A percentile compares a stretch with the other conserved stretches of the same genome.
These are phyloP conservation scores for Paramecium octaurelia DNA, from an alignment of 73 alveolate genomes.

Conservation along the genomic window DNA sequence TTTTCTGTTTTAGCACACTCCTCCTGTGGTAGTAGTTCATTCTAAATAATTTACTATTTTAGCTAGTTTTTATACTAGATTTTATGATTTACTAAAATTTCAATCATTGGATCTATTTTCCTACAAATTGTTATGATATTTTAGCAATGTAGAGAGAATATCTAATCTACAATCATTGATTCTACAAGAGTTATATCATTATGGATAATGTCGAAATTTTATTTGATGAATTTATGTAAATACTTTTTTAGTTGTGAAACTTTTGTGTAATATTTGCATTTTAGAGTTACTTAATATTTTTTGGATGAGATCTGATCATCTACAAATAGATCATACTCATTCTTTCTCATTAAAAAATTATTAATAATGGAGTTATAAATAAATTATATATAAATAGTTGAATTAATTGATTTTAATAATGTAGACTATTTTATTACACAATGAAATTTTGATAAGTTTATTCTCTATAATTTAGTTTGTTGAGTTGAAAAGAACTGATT, in stretches of 20 bases:
- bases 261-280: background rate
- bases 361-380: background rate
- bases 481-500: too few species aligned
- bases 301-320: background rate
- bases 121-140: background rate
- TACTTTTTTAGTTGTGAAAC: background rate
- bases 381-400: background rate
- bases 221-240: background rate
- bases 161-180: background rate
- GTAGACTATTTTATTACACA: too few species aligned
- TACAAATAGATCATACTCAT: background rate
- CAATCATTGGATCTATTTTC: background rate
- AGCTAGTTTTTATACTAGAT: background rate
- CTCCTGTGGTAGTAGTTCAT: background rate
- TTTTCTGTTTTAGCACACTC: background rate
- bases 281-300: background rate
- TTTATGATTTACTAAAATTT: background rate
- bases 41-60: background rate
- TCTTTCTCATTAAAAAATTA: background rate
- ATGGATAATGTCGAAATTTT: background rate
- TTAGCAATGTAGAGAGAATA: background rate
- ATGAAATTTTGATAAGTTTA: too few species aligned
- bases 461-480: too few species aligned
- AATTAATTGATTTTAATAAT: background rate
- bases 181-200: background rate